Evolutionary conservation across 495 filamentous ascomycete genomes (phyloP).

Genomic region (Cercophora scortea): DNA sequence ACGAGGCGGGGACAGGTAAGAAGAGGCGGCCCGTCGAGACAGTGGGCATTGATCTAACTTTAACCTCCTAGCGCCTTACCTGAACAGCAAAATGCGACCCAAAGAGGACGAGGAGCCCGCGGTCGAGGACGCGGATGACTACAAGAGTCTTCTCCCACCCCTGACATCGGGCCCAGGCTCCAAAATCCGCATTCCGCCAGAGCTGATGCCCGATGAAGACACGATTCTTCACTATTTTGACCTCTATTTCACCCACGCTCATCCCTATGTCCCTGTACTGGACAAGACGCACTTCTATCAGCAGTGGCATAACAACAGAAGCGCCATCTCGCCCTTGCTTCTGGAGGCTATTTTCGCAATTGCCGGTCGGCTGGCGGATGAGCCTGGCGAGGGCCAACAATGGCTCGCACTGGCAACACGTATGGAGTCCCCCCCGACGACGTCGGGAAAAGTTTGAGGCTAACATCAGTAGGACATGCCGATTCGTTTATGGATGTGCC

Average conservation of each 20-base stretch:
- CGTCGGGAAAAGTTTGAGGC: background rate
- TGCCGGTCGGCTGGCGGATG: constrained; percentile 72
- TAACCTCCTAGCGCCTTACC: constrained; percentile 61
- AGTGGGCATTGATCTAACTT: constrained; percentile 5
- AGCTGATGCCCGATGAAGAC: constrained; percentile 86
- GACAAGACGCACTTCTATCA: constrained; percentile 79
- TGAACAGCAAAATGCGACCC: constrained; percentile 62
- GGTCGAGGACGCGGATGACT: constrained; percentile 67
- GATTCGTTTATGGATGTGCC: constrained; percentile 96
- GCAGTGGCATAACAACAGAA: constrained; percentile 82
- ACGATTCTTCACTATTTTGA: constrained; percentile 81
- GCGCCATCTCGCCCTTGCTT: constrained; percentile 83
- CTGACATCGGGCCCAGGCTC: constrained; percentile 57
- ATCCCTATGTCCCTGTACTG: constrained; percentile 93
- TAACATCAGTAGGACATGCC: constrained; percentile 56
- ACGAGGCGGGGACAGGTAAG: constrained; percentile 83
- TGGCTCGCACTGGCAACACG: constrained; percentile 92
- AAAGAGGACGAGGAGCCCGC: constrained; percentile 60
- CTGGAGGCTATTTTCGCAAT: constrained; percentile 96
- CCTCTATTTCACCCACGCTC: constrained; percentile 85
- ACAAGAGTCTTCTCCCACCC: constrained; percentile 54
- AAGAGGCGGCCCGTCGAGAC: background rate
- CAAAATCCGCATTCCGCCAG: constrained; percentile 82
- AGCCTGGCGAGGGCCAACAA: constrained; percentile 76
- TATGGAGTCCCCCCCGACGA: constrained; percentile 35